phyloP scores from a whole-genome alignment of 768 basidiomycete species.

The Xerocomus potaroensis region DNA sequence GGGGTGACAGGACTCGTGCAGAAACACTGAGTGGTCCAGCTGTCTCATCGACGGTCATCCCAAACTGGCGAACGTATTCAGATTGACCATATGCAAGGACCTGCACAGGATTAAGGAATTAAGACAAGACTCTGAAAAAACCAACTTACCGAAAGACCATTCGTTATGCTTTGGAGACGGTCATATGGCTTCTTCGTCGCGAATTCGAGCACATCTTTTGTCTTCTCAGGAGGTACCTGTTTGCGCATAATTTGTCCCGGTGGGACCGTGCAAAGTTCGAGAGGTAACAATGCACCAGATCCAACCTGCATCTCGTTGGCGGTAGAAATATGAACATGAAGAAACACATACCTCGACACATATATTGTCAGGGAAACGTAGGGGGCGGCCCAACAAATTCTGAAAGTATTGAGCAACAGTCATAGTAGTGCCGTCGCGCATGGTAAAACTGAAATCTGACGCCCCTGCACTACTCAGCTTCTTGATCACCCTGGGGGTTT shows the following conservation, averaged over 20 bases:
- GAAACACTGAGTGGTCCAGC: slow-evolving; percentile 51
- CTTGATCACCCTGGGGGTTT: slow-evolving; percentile 57
- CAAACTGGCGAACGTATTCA: slow-evolving; percentile 70
- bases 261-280: slow-evolving; percentile 62
- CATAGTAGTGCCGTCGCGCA: slow-evolving; percentile 51
- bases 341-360: slow-evolving; percentile 58
- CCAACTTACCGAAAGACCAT: slow-evolving; percentile 47
- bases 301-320: slow-evolving; percentile 44
- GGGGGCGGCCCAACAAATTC: slow-evolving; percentile 44
- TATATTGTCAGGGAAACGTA: slow-evolving; percentile 58
- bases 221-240: slow-evolving; percentile 65
- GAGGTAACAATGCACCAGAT: slow-evolving; percentile 55
- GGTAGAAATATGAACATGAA: slow-evolving; percentile 16
- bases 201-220: slow-evolving; percentile 58
- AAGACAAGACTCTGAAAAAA: background rate
- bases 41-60: slow-evolving; percentile 54
- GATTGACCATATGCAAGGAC: slow-evolving; percentile 68
- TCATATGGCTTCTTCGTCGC: slow-evolving; percentile 60
- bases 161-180: slow-evolving; percentile 49
- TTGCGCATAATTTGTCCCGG: slow-evolving; percentile 70
- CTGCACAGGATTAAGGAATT: slow-evolving; percentile 26
- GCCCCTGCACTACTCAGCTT: slow-evolving; percentile 55
- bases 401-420: slow-evolving; percentile 64
- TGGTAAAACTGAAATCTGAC: slow-evolving; percentile 46
- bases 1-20: slow-evolving; percentile 62